These are phyloP conservation scores for Hypoxylon sp. DNA, from an alignment of 2,329 filamentous ascomycete genomes.

Conservation along the genomic window DNA sequence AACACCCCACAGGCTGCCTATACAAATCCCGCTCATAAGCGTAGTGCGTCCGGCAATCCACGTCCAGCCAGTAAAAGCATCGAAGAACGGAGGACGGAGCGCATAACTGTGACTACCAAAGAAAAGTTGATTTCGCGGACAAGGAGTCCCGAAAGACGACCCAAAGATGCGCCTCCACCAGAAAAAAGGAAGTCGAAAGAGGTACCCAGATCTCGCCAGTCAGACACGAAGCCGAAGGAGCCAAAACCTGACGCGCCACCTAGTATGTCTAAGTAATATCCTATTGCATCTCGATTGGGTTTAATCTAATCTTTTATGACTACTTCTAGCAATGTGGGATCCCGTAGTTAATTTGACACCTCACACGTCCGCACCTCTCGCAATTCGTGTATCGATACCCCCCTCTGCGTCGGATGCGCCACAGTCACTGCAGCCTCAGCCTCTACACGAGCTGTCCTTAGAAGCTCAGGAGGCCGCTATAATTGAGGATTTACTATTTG, in stretches of 20 bases:
- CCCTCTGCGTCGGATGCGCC: slow-evolving; percentile 85
- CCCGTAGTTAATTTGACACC: slow-evolving; percentile 82
- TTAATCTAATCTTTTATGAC: slow-evolving; percentile 49
- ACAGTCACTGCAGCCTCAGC: slow-evolving; percentile 74
- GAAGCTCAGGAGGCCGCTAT: slow-evolving; percentile 89
- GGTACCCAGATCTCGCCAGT: slow-evolving; percentile 58
- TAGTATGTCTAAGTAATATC: slow-evolving; percentile 58
- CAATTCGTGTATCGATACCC: slow-evolving; percentile 69
- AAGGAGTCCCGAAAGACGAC: slow-evolving; percentile 70
- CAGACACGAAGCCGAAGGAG: slow-evolving; percentile 64
- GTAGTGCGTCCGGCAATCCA: slow-evolving; percentile 70
- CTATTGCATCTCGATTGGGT: slow-evolving; percentile 1
- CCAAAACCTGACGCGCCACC: slow-evolving; percentile 64
- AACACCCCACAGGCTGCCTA: slow-evolving; percentile 54
- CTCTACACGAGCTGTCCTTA: slow-evolving; percentile 79
- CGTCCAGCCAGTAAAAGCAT: slow-evolving; percentile 64
- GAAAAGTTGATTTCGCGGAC: slow-evolving; percentile 74
- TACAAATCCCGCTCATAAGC: slow-evolving; percentile 67
- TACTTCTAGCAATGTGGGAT: slow-evolving; percentile 73
- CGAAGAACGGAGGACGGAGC: slow-evolving; percentile 72
- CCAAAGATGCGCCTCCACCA: slow-evolving; percentile 53
- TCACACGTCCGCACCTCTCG: slow-evolving; percentile 70
- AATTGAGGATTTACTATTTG: slow-evolving; percentile 90
- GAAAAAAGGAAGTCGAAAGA: slow-evolving; percentile 59
- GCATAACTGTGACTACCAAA: slow-evolving; percentile 70